These are phyloP conservation scores for Moesziomyces sp. DNA, from an alignment of 1,284 basidiomycete genomes.

Conservation along the genomic window DNA sequence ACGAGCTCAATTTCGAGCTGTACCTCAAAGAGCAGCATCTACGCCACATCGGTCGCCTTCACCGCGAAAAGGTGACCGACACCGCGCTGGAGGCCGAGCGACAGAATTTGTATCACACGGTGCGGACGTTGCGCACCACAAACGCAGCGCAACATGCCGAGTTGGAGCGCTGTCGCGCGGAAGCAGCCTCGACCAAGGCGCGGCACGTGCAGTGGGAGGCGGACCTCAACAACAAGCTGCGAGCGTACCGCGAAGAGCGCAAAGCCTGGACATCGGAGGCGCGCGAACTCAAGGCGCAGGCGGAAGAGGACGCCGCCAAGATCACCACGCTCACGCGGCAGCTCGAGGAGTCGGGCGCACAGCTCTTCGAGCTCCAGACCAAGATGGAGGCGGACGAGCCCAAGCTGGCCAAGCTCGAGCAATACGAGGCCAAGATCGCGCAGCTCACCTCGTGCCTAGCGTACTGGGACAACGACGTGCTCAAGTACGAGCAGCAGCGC, in stretches of 20 bases:
- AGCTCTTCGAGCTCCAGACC: conserved; percentile 57
- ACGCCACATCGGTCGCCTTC: conserved; percentile 65
- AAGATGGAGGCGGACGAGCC: conserved; percentile 42
- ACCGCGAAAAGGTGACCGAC: conserved; percentile 63
- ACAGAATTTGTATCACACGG: conserved; percentile 63
- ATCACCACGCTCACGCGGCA: conserved; percentile 33
- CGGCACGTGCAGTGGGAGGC: conserved; percentile 62
- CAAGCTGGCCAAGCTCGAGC: conserved; percentile 45
- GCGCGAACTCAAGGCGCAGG: conserved; percentile 48
- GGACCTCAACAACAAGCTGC: conserved; percentile 63
- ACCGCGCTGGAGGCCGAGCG: conserved; percentile 65
- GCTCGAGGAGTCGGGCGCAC: conserved; percentile 50
- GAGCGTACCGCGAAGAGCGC: conserved; percentile 62
- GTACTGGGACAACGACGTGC: conserved; percentile 60
- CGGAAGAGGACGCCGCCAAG: conserved; percentile 41
- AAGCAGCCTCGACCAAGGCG: conserved; percentile 48
- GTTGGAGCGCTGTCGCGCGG: conserved; percentile 52
- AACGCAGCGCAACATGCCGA: conserved; percentile 31
- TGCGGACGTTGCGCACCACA: conserved; percentile 49
- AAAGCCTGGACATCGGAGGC: conserved; percentile 55
- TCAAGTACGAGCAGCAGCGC: conserved; percentile 57
- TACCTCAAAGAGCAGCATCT: conserved; percentile 68
- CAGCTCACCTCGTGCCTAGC: conserved; percentile 48
- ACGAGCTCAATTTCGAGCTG: conserved; percentile 66
- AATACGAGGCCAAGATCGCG: conserved; percentile 53